Base-by-base conservation (phyloP, 805 yeast genomes). In the Danielozyma ontarioensis region DNA sequence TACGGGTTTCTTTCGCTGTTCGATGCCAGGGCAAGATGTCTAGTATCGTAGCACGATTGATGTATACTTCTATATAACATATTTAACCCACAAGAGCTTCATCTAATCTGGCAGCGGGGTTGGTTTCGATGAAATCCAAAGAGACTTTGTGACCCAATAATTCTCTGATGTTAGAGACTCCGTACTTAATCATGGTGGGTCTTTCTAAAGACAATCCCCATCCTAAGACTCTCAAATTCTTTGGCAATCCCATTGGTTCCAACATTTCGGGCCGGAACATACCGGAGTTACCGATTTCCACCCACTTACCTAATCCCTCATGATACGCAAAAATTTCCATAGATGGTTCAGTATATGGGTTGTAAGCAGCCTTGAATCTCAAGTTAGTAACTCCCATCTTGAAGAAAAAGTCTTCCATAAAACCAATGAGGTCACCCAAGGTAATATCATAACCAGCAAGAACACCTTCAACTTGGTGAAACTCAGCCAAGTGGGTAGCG, bases 241-340 rank as follows among this genome's bases (percentile, higher is more conserved):
- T 81, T 39, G 98, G 98, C 54, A 93, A 75, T 23, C 99, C 99
- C 97, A 93, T 90, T 28, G 96, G 70, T 68, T 88, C 96, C 58
- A 94, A 74, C 99, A 93, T 93, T 68, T 93, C 99, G 11, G 99
- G 98, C 68, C 99, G 81, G 75, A 93, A 93, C 96, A 93, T 83
- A 62, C 99, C 99, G 13, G 97, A 88, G 73, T 93, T 93, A 62
- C 99, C 99, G 53, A 93, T 90, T 72, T 93, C 99, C 42, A 93
- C 98, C 98, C 98, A 94, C 62, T 87, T 93, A 49, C 74, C 80
- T 51, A 93, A 74, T 32, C 96, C 96, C 50, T 78, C 80, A 66
- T 93, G 99, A 83, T 86, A 93, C 31, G 97, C 93, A 62, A 83
- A 93, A 47, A 93, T 93, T 70, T 93, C 99, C 77, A 93, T 76